These are phyloP conservation scores for Irpex sp. DNA, from an alignment of 1,284 basidiomycete species.

Conservation along the genomic window DNA sequence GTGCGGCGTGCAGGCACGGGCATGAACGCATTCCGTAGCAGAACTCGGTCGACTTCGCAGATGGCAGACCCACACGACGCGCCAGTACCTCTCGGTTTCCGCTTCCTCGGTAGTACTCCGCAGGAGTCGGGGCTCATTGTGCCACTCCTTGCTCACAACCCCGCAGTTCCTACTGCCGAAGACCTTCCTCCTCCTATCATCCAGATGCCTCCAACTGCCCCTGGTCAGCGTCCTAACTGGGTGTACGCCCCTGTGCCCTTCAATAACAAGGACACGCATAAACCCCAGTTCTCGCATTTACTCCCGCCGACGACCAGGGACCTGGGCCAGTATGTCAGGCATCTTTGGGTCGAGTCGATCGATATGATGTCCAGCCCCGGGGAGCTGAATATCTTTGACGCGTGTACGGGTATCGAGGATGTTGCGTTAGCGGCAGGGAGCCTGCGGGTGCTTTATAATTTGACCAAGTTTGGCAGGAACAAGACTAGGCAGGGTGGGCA, in stretches of 20 bases:
- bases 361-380: slow-evolving; percentile 17
- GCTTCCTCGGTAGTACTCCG: not conserved
- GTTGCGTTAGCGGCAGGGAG: slow-evolving; percentile 21
- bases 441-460: slow-evolving; percentile 18
- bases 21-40: not conserved
- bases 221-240: not conserved
- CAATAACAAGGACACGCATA: too few species aligned
- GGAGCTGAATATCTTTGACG: slow-evolving; percentile 19
- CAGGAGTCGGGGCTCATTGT: slow-evolving; percentile 9
- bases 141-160: too few species aligned
- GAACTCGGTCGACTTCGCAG: too few species aligned
- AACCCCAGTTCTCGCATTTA: slow-evolving; percentile 1
- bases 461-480: slow-evolving; percentile 8
- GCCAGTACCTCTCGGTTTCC: too few species aligned
- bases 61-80: too few species aligned
- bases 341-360: slow-evolving; percentile 25
- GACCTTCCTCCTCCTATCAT: too few species aligned
- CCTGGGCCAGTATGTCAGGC: slow-evolving; percentile 20
- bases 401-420: slow-evolving; percentile 22
- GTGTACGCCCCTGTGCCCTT: too few species aligned
- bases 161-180: too few species aligned
- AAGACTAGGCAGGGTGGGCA: not conserved
- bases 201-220: not conserved
- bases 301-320: slow-evolving; percentile 7
- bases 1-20: slow-evolving; percentile 10